phyloP scores from a whole-genome alignment of 2,329 filamentous ascomycete species.

The Cladorrhinum sp. region DNA sequence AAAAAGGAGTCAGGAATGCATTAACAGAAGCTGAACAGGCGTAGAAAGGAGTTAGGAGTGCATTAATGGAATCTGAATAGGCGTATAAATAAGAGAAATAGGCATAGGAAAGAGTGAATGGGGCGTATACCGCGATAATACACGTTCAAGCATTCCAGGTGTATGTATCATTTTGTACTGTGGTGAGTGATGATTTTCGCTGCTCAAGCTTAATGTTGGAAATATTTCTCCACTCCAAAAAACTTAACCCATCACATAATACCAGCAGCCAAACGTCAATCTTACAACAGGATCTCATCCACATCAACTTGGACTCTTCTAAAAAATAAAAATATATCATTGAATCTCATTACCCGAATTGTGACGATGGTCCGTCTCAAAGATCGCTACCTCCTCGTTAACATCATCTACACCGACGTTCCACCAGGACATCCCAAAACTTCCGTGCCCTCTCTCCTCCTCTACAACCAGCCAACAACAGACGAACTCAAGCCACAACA shows the following conservation, averaged over 20 bases:
- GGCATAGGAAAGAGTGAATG: too few species aligned
- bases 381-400: constrained; percentile 90
- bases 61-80: too few species aligned
- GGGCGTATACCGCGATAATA: too few species aligned
- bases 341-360: neutral
- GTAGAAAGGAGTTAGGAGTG: too few species aligned
- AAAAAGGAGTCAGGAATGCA: too few species aligned
- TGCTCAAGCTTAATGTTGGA: neutral
- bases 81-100: too few species aligned
- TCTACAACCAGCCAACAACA: constrained; percentile 76
- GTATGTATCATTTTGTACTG: neutral
- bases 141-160: neutral
- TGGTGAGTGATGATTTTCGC: neutral
- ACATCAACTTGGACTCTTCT: neutral
- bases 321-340: too few species aligned
- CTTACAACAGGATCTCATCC: neutral
- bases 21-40: too few species aligned
- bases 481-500: constrained; percentile 64
- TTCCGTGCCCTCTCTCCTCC: constrained; percentile 57
- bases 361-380: constrained; percentile 86
- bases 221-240: neutral
- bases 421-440: constrained; percentile 34
- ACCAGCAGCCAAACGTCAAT: neutral
- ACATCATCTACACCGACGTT: constrained; percentile 79
- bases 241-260: neutral